Conservation (phyloP, 352 stramenopile species). For the Globisporangium mamillatum region DNA sequence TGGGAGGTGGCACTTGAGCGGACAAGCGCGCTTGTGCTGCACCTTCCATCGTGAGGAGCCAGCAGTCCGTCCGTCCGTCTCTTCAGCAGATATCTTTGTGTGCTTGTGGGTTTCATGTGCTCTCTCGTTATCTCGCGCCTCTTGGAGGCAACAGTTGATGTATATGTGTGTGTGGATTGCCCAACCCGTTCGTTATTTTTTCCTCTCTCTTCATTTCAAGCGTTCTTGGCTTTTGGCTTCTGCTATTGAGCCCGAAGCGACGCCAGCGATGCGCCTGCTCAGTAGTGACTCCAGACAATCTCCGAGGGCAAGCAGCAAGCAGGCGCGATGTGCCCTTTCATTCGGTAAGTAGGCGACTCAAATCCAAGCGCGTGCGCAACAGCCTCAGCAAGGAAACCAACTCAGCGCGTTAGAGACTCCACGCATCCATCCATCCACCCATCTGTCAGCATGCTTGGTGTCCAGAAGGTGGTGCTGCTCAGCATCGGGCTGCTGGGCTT, state of each 20-base stretch:
- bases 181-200: constrained; percentile 3
- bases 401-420: neutral
- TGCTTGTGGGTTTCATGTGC: neutral
- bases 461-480: constrained; percentile 40
- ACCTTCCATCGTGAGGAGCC: constrained; percentile 1
- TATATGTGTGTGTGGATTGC: neutral
- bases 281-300: neutral
- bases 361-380: constrained; percentile 1
- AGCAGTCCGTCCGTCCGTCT: neutral
- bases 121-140: neutral
- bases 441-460: constrained; percentile 33
- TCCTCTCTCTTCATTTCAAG: neutral
- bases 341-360: constrained; percentile 15
- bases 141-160: neutral
- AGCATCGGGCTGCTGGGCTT: constrained; percentile 32
- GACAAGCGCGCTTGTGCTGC: neutral
- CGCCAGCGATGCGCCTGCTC: constrained; percentile 1
- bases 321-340: constrained; percentile 3
- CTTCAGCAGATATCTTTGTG: constrained; percentile 5
- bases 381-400: neutral
- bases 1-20: neutral
- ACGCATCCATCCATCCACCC: neutral
- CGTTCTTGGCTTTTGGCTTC: neutral
- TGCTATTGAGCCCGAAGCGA: constrained; percentile 1
- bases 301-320: neutral